Evolutionary conservation across 371 early-diverging fungal genomes (phyloP).

Genomic region (Actinomucor elegans): DNA sequence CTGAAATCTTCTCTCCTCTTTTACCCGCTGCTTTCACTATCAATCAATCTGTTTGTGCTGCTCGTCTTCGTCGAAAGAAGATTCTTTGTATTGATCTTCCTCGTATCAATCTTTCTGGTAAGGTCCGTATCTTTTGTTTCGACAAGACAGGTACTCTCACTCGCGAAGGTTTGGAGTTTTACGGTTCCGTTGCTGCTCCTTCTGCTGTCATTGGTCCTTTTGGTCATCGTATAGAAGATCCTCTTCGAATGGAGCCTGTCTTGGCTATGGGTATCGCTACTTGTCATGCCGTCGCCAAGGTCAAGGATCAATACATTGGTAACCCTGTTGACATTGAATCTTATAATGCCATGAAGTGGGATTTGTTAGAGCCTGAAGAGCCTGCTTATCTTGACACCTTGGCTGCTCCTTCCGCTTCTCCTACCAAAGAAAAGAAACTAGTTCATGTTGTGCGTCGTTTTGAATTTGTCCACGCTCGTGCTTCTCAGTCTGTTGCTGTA

Average conservation of each 20-base stretch:
- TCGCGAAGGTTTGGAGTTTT: conserved; percentile 73
- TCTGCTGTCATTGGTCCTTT: conserved; percentile 13
- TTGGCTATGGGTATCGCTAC: conserved; percentile 54
- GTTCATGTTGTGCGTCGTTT: conserved; percentile 71
- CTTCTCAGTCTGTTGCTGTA: conserved; percentile 83
- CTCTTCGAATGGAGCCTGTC: conserved; percentile 43
- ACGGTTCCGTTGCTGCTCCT: conserved; percentile 26
- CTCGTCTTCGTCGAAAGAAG: conserved; percentile 58
- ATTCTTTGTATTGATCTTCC: conserved; percentile 73
- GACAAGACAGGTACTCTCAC: conserved; percentile 89
- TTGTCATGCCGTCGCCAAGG: conserved; percentile 77
- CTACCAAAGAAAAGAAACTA: conserved; percentile 12
- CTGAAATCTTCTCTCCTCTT: conserved; percentile 66
- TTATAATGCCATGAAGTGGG: conserved; percentile 30
- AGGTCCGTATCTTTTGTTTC: conserved; percentile 85
- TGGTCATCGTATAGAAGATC: conserved; percentile 27
- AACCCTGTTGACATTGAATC: conserved; percentile 87
- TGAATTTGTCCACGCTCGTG: conserved; percentile 87
- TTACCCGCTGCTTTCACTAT: conserved; percentile 74
- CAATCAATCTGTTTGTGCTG: conserved; percentile 70
- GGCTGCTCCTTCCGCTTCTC: conserved; percentile 11
- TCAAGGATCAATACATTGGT: conserved; percentile 71
- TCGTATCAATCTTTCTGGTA: conserved; percentile 85
- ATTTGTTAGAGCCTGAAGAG: conserved; percentile 16
- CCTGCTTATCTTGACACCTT: conserved; percentile 25